phyloP scores from a whole-genome alignment of 495 filamentous ascomycete species.

The Neurospora sp. region DNA sequence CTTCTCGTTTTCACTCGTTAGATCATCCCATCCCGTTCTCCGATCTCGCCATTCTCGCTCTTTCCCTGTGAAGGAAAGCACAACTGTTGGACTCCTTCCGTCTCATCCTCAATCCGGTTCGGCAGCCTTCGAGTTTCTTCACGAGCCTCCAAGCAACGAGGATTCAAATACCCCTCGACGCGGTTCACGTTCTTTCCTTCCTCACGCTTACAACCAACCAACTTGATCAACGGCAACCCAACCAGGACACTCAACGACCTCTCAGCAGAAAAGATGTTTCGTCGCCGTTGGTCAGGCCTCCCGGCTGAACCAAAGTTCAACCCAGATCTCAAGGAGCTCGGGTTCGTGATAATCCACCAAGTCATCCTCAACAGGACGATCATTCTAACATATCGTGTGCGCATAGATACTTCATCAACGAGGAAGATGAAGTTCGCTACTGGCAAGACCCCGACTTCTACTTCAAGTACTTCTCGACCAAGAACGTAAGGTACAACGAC shows the following conservation, averaged over 20 bases:
- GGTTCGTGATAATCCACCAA: conserved; percentile 38
- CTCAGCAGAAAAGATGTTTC: conserved; percentile 49
- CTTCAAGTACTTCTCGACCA: conserved; percentile 63
- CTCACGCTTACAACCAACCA: not conserved
- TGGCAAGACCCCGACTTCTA: conserved; percentile 53
- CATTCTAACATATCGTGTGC: conserved; percentile 4
- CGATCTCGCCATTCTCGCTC: not conserved
- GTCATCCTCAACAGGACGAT: not conserved
- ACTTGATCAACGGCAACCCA: not conserved
- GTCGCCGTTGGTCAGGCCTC: conserved; percentile 50
- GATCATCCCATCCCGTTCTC: not conserved
- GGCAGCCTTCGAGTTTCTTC: not conserved
- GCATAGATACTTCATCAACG: conserved; percentile 59
- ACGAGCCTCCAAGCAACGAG: not conserved
- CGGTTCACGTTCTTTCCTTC: not conserved
- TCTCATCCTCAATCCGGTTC: not conserved
- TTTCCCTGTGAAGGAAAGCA: not conserved
- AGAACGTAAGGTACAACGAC: conserved; percentile 61
- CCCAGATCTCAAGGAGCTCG: conserved; percentile 52
- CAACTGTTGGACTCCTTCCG: not conserved
- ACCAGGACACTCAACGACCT: not conserved
- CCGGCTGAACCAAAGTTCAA: conserved; percentile 61
- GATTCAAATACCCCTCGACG: not conserved
- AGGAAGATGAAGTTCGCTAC: conserved; percentile 59
- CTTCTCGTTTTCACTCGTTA: not conserved